Evolutionary conservation across 495 filamentous ascomycete genomes (phyloP).

Genomic region (Chaetomium tenue): DNA sequence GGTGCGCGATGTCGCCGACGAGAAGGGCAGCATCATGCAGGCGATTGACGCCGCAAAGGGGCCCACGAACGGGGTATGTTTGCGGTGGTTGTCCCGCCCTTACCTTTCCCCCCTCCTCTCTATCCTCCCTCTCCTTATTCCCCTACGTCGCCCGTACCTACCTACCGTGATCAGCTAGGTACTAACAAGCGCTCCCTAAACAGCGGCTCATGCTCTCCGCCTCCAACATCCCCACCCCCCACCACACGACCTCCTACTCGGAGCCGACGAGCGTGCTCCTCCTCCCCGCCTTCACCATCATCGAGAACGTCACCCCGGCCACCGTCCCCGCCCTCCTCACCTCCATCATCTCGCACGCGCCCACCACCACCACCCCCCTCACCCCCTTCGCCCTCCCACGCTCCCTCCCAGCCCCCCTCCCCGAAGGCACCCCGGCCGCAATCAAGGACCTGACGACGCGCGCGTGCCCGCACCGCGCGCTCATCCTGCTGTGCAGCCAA

Average conservation of each 20-base stretch:
- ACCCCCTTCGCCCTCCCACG: slow-evolving; percentile 36
- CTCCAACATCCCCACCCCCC: slow-evolving; percentile 82
- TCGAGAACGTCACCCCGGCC: slow-evolving; percentile 81
- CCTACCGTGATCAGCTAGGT: not conserved
- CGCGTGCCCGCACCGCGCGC: slow-evolving; percentile 72
- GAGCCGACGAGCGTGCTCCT: slow-evolving; percentile 80
- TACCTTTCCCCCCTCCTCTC: not conserved
- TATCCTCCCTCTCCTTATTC: not conserved
- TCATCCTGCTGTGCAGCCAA: slow-evolving; percentile 93
- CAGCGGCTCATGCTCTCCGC: slow-evolving; percentile 89
- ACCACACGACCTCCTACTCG: slow-evolving; percentile 53
- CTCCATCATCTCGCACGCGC: slow-evolving; percentile 65
- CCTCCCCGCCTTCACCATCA: slow-evolving; percentile 79
- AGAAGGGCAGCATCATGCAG: slow-evolving; percentile 93
- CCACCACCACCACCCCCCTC: slow-evolving; percentile 75
- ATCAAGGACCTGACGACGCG: slow-evolving; percentile 58
- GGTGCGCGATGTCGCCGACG: slow-evolving; percentile 85
- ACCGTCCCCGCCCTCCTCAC: slow-evolving; percentile 70
- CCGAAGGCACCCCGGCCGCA: slow-evolving; percentile 32
- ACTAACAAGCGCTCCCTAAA: not conserved
- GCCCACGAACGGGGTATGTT: slow-evolving; percentile 71
- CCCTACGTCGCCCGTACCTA: not conserved
- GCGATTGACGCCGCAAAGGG: slow-evolving; percentile 64
- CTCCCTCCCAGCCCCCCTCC: slow-evolving; percentile 56
- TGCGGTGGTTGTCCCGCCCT: too few relatives aligned